phyloP scores from a whole-genome alignment of 305 asterid species.

The Withania somnifera region DNA sequence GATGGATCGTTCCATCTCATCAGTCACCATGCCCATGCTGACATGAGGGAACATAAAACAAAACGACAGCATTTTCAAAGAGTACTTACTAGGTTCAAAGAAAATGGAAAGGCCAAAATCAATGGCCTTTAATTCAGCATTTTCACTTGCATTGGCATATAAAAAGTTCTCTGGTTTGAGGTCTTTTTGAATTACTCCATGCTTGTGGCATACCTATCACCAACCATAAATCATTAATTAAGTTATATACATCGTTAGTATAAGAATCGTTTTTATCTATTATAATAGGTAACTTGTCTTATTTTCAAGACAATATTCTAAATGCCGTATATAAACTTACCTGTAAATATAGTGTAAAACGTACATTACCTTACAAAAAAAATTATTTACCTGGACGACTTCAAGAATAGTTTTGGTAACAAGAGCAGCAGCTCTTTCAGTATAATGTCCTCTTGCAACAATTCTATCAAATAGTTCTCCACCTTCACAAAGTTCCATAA shows the following conservation, averaged over 20 bases:
- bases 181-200: slow-evolving; percentile 85
- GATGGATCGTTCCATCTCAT: too few species aligned
- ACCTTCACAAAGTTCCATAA: slow-evolving; percentile 91
- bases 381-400: slow-evolving; percentile 82
- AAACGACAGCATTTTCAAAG: too few species aligned
- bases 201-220: slow-evolving; percentile 63
- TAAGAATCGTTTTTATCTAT: too few species aligned
- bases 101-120: slow-evolving; percentile 91
- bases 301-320: too few species aligned
- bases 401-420: slow-evolving; percentile 76
- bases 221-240: background rate
- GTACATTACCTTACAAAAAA: too few species aligned
- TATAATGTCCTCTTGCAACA: slow-evolving; percentile 67
- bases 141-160: slow-evolving; percentile 40
- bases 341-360: too few species aligned
- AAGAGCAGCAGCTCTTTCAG: slow-evolving; percentile 78
- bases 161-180: slow-evolving; percentile 87
- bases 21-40: too few species aligned
- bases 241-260: too few species aligned
- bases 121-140: slow-evolving; percentile 68
- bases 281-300: too few species aligned
- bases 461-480: slow-evolving; percentile 93
- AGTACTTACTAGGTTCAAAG: slow-evolving; percentile 50
- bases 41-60: too few species aligned
- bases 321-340: too few species aligned